Base-by-base conservation (phyloP, 140 eudicot genomes). In the Erigeron philadelphicus region DNA sequence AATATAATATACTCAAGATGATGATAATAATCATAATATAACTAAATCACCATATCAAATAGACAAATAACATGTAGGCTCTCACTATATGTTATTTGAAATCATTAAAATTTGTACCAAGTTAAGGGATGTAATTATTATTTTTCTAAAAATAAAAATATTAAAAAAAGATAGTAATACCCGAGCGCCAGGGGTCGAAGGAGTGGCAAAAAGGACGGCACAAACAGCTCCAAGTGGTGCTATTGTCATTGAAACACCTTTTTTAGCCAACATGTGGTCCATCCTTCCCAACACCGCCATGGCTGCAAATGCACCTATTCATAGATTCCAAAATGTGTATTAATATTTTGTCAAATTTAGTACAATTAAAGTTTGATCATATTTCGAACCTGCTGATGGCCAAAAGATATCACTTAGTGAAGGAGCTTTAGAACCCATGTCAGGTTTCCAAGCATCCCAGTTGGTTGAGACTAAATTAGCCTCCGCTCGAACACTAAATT, bases 171-270 rank as follows among this genome's bases (percentile, higher is more conserved):
- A 19, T 12, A 9, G 7, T 21, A 17, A 9, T 84, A 89, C 96
- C 90, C 90, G 82, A 19, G 99, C 97, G 49, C 89, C 97, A 23
- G 99, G 99, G 31, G 99, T 76, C 0, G 88, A 71, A 52, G 99
- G 99, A 9, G 97, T 81, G 59, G 92, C 85, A 48, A 87, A 94
- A 66, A 94, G 95, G 67, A 94, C 95, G 50, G 97, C 97, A 69
- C 95, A 94, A 73, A 94, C 99, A 45, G 99, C 99, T 64, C 99
- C 99, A 43, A 89, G 78, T 3, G 99, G 97, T 12, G 99, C 97
- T 7, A 94, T 84, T 17, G 99, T 89, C 84, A 94, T 87, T 0
- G 91, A 80, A 62, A 93, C 45, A 17, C 99, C 99, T 66, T 84
- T 94, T 48, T 76, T 74, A 48, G 81, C 89, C 83, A 94, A 75